These are phyloP conservation scores for Coprinopsis strossmayeri DNA, from an alignment of 768 basidiomycete genomes.

Conservation along the genomic window DNA sequence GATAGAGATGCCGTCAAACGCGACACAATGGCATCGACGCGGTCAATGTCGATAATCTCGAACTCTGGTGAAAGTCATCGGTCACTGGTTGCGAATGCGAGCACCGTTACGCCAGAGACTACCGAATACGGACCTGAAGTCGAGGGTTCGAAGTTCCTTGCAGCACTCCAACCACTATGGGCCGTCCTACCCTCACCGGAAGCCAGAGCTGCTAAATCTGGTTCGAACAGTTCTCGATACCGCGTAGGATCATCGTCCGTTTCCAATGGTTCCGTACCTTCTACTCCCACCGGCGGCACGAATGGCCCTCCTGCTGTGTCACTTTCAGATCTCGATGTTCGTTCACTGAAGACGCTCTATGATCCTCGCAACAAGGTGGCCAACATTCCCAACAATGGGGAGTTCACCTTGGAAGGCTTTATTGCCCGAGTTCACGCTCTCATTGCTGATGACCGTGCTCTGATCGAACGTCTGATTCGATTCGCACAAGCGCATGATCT, in stretches of 20 bases:
- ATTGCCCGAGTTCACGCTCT: constrained; percentile 72
- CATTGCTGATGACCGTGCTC: constrained; percentile 72
- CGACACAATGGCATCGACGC: constrained; percentile 24
- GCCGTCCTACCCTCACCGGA: constrained; percentile 78
- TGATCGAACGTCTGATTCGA: constrained; percentile 79
- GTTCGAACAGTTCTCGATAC: constrained; percentile 32
- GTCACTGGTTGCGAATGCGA: constrained; percentile 14
- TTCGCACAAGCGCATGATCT: constrained; percentile 88
- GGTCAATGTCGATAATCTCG: constrained; percentile 2
- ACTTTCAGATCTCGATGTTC: constrained; percentile 80
- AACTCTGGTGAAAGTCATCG: background rate
- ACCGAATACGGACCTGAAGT: constrained; percentile 19
- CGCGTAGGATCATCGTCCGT: constrained; percentile 42
- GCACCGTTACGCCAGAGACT: constrained; percentile 20
- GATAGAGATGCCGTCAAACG: constrained; percentile 45
- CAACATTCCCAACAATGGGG: constrained; percentile 20
- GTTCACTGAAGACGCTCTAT: constrained; percentile 79
- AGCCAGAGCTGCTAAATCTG: constrained; percentile 62
- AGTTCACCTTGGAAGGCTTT: constrained; percentile 74
- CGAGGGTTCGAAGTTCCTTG: constrained; percentile 50
- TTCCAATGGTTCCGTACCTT: constrained; percentile 31
- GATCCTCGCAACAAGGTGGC: constrained; percentile 26
- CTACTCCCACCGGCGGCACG: constrained; percentile 10
- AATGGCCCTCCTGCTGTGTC: constrained; percentile 30
- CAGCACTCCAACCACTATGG: constrained; percentile 73